These are phyloP conservation scores for Alternaria sp. DNA, from an alignment of 2,329 filamentous ascomycete genomes.

Conservation along the genomic window DNA sequence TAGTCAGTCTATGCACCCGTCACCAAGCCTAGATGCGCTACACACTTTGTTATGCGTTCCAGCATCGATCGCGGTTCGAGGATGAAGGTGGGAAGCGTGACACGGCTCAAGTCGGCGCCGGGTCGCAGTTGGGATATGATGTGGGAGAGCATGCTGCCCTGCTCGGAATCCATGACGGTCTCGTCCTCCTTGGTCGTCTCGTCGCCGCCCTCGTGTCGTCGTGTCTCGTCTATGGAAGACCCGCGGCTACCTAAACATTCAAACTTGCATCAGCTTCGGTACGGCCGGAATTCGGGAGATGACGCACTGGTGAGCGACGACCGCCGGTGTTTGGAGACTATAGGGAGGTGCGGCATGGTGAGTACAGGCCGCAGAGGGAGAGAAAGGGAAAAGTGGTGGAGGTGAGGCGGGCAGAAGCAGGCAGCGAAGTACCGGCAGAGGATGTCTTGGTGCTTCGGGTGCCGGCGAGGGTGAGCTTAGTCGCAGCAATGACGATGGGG, in stretches of 20 bases:
- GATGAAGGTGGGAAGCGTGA: slow-evolving; percentile 96
- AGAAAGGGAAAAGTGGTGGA: background rate
- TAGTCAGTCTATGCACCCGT: slow-evolving; percentile 20
- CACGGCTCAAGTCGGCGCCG: slow-evolving; percentile 91
- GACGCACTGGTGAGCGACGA: slow-evolving; percentile 40
- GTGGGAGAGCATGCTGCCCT: slow-evolving; percentile 94
- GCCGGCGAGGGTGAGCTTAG: slow-evolving; percentile 22
- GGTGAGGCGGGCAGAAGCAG: slow-evolving; percentile 2
- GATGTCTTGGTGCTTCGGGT: slow-evolving; percentile 23
- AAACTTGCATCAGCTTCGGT: slow-evolving; percentile 27
- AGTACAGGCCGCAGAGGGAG: background rate
- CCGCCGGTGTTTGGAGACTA: slow-evolving; percentile 31
- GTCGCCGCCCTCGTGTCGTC: slow-evolving; percentile 44
- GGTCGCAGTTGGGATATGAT: slow-evolving; percentile 97
- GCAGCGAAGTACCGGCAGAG: slow-evolving; percentile 13
- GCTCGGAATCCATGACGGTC: slow-evolving; percentile 83
- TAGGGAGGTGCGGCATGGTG: slow-evolving; percentile 47
- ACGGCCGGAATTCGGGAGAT: slow-evolving; percentile 10
- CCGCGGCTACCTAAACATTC: slow-evolving; percentile 47
- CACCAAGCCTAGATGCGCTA: slow-evolving; percentile 15
- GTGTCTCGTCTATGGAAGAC: slow-evolving; percentile 49
- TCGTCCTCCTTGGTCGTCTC: slow-evolving; percentile 66
- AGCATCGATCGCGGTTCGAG: slow-evolving; percentile 97
- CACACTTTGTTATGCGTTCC: slow-evolving; percentile 96
- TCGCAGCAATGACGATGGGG: slow-evolving; percentile 33